Conservation (phyloP, 371 early-diverging fungal species). For the Mortierella sp. region DNA sequence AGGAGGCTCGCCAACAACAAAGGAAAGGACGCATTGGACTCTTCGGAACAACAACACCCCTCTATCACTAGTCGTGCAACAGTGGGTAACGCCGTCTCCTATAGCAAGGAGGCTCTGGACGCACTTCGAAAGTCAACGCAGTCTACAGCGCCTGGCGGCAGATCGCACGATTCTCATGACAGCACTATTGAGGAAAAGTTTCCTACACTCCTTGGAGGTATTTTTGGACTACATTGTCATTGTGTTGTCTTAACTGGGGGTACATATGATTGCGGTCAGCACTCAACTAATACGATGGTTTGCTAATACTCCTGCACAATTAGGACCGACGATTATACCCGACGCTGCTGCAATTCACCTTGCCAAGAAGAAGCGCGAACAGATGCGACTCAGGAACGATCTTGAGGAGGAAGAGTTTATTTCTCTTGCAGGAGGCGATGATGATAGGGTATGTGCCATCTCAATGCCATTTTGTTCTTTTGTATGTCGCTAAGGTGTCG, state of each 20-base stretch:
- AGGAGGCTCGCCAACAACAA: slow-evolving; percentile 30
- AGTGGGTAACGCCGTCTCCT: slow-evolving; percentile 31
- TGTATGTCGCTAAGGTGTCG: background rate
- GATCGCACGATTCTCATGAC: slow-evolving; percentile 11
- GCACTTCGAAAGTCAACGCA: slow-evolving; percentile 44
- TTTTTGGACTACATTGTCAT: background rate
- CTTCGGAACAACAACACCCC: background rate
- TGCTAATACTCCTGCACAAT: background rate
- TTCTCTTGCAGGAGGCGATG: slow-evolving; percentile 50
- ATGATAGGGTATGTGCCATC: slow-evolving; percentile 31
- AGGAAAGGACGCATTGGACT: slow-evolving; percentile 21
- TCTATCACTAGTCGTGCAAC: slow-evolving; percentile 50
- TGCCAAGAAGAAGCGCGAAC: slow-evolving; percentile 52
- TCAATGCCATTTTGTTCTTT: no score
- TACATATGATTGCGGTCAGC: background rate
- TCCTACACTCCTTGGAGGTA: slow-evolving; percentile 38
- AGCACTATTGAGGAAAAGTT: slow-evolving; percentile 36
- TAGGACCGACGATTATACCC: slow-evolving; percentile 44
- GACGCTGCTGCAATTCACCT: slow-evolving; percentile 46
- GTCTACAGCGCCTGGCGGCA: slow-evolving; percentile 39
- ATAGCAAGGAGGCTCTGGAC: slow-evolving; percentile 56
- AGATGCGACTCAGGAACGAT: slow-evolving; percentile 52
- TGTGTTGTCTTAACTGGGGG: background rate
- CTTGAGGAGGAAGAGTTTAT: slow-evolving; percentile 53
- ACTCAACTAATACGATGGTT: background rate